Evolutionary conservation across 2,329 filamentous ascomycete species (phyloP), one percentile per base, ranked within the genome.

Genomic region (Sodiomyces alkalinus): DNA sequence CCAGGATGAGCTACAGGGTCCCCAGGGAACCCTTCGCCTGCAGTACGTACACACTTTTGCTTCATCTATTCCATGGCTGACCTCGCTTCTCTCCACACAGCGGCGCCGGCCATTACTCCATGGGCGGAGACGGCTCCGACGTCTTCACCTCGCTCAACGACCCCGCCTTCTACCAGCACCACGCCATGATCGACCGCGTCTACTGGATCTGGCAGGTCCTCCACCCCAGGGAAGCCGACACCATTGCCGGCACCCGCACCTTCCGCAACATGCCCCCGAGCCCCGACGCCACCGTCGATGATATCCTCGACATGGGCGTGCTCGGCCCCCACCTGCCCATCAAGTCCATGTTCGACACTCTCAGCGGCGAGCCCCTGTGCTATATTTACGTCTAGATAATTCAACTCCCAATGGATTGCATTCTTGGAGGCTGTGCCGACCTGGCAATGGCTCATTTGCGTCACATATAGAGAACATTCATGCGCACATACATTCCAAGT

Each of bases 311-410:
- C 22, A 33, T 49, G 23, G 45, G 43, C 5, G 43, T 38, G 21
- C 37, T 39, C 17, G 45, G 37, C 4, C 22, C 36, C 11, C 28
- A 33, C 21, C 29, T 31, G 12, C 36, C 45, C 25, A 58, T 53
- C 27, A 41, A 42, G 29, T 45, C 47, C 13, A 33, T 49, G 4
- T 35, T 52, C 37, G 49, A 42, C 32, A 51, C 48, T 2, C 26
- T 49, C 2, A 39, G 40, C 13, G 48, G 48, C 5, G 31, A 41
- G 7, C 49, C 47, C 3, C 51, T 52, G 24, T 53, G 50, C 28
- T 53, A 53, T 26, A 19, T 51, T 20, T 52, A 47, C 11, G 15
- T 31, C 7, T 43, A 31, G 24, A 17, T 19, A 30, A 31, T 22
- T 11, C 4, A 14, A 14, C n/a, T n/a, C n/a, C n/a, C n/a, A n/a